Conservation (phyloP, 805 yeast genomes). For the Jamesozyma jinghongensis region DNA sequence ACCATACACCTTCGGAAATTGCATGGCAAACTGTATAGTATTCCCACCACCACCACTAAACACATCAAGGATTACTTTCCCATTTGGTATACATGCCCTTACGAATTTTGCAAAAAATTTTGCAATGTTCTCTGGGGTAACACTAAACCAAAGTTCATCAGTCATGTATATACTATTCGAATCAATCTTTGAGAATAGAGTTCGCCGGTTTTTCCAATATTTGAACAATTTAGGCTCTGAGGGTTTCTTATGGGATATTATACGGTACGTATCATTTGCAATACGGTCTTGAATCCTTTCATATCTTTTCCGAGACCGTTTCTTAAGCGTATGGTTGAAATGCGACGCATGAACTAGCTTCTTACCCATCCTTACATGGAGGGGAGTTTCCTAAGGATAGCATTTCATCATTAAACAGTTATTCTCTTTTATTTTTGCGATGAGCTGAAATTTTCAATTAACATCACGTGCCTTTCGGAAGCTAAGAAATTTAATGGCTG, state of each 20-base stretch:
- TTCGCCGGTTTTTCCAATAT: slow-evolving; percentile 56
- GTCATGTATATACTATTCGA: slow-evolving; percentile 56
- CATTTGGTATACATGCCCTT: slow-evolving; percentile 41
- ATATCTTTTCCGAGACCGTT: slow-evolving; percentile 9
- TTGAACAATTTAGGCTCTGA: slow-evolving; percentile 27
- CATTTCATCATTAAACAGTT: neutral
- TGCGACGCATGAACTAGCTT: slow-evolving; percentile 10
- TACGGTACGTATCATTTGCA: slow-evolving; percentile 10
- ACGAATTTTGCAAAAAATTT: slow-evolving; percentile 47
- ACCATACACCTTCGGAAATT: slow-evolving; percentile 49
- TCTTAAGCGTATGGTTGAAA: slow-evolving; percentile 6
- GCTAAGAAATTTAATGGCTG: neutral
- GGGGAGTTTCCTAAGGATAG: too few species aligned
- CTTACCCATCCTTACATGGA: slow-evolving; percentile 9
- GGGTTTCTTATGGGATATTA: slow-evolving; percentile 12
- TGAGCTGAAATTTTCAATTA: slow-evolving; percentile 4
- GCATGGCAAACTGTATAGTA: slow-evolving; percentile 60
- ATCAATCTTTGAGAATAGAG: slow-evolving; percentile 54
- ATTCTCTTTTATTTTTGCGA: neutral
- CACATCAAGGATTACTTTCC: slow-evolving; percentile 47
- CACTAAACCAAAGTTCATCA: slow-evolving; percentile 75
- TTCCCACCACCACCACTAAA: slow-evolving; percentile 90
- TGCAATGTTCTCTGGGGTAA: slow-evolving; percentile 76
- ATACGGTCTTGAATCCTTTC: slow-evolving; percentile 7
- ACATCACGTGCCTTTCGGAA: neutral